Evolutionary conservation across 2,329 filamentous ascomycete genomes (phyloP), one percentile per base, ranked within the genome.

Genomic region (Cladosporium austrohemisphaericum): DNA sequence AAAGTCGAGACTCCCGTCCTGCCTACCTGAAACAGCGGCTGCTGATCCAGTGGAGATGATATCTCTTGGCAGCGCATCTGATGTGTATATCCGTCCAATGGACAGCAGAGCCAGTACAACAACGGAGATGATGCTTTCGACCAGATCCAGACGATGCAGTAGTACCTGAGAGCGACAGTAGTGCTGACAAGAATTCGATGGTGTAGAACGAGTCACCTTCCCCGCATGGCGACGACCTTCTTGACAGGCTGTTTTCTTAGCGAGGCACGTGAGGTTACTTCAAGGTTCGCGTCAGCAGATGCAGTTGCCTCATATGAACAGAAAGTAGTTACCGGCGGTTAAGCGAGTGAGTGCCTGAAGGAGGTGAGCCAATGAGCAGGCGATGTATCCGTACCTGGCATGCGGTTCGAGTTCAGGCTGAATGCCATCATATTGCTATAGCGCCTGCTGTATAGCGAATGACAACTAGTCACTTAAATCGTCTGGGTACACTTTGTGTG

Each of bases 1-100:
- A 29, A 19, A 18, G 38, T 14, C 25, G 37, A 40, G n/a, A n/a
- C n/a, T n/a, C n/a, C n/a, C n/a, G n/a, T n/a, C n/a, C n/a, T n/a
- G n/a, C n/a, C n/a, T 6, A 29, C 25, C 18, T 41, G 38, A 31
- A 31, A 41, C 37, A 28, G 14, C 23, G 37, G 37, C 4, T 8
- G 37, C 6, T 26, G 37, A 41, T 28, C 38, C 35, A 28, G 25
- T 13, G 38, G 38, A 41, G 38, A 41, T 41, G 38, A 19, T 41
- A 20, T 41, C 11, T 26, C 38, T 41, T 41, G 38, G 38, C 38
- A n/a, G 16, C 14, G 16, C 11, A 20, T n/a, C n/a, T n/a, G n/a
- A n/a, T n/a, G n/a, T n/a, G 18, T 20, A 19, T 22, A 31, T 3
- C 38, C 16, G 18, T 18, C 38, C 38, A 41, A 41, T 41, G 16